Evolutionary conservation across 2,329 filamentous ascomycete genomes (phyloP).

Genomic region (Cryphonectria carpinicola): DNA sequence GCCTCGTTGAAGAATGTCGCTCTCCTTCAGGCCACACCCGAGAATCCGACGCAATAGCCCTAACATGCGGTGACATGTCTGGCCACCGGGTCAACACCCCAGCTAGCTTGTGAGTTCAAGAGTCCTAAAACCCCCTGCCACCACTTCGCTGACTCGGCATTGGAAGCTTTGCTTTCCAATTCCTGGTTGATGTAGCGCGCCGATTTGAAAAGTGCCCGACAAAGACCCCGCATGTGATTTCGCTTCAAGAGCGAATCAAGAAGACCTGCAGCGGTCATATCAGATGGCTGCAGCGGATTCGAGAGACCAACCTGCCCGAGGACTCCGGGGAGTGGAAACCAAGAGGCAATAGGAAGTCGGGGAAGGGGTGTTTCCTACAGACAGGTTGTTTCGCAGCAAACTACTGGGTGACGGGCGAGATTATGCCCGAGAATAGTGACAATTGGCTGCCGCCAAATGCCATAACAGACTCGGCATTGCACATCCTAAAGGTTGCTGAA

Average conservation of each 20-base stretch:
- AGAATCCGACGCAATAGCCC: not conserved
- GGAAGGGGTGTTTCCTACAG: not conserved
- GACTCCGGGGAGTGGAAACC: not conserved
- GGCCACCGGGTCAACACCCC: slow-evolving; percentile 25
- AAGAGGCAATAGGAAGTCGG: not conserved
- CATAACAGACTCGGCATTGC: slow-evolving; percentile 8
- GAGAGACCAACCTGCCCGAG: not conserved
- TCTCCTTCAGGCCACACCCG: too few relatives aligned
- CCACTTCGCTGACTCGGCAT: not conserved
- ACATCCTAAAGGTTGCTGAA: slow-evolving; percentile 2
- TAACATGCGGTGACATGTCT: slow-evolving; percentile 30
- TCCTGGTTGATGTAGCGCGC: not conserved
- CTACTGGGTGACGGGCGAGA: slow-evolving; percentile 11
- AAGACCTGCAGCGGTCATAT: slow-evolving; percentile 12
- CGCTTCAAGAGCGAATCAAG: slow-evolving; percentile 2
- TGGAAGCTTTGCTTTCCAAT: slow-evolving; percentile 10
- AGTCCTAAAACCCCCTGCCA: accelerated
- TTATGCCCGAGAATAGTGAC: not conserved
- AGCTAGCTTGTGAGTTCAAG: slow-evolving; percentile 26
- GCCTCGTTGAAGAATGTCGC: not conserved
- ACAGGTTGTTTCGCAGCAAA: slow-evolving; percentile 17
- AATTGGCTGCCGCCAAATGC: slow-evolving; percentile 6
- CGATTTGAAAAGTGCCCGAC: not conserved
- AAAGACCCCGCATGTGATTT: not conserved
- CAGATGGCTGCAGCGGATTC: slow-evolving; percentile 5